phyloP scores from a whole-genome alignment of 2,329 filamentous ascomycete genomes.

The Plectosphaerella plurivora region DNA sequence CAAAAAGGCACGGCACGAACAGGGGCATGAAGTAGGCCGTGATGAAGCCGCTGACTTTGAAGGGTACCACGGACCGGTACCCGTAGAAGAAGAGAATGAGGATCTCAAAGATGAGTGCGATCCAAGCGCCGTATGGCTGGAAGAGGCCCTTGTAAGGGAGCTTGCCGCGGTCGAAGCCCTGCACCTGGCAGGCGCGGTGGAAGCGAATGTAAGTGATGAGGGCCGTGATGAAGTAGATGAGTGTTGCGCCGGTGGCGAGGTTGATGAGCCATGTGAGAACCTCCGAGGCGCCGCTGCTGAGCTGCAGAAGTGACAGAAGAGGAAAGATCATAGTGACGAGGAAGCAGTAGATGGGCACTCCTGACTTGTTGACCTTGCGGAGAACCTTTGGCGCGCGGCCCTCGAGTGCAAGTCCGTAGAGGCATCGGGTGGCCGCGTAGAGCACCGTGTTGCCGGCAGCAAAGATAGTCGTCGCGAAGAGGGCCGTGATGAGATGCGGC shows the following conservation, averaged over 20 bases:
- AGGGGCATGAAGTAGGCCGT: slow-evolving; percentile 61
- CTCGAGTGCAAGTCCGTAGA: slow-evolving; percentile 52
- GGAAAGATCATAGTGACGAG: slow-evolving; percentile 7
- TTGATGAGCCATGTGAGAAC: slow-evolving; percentile 65
- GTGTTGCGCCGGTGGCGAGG: slow-evolving; percentile 50
- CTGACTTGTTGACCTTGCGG: slow-evolving; percentile 28
- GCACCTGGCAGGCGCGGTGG: slow-evolving; percentile 49
- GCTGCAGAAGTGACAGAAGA: slow-evolving; percentile 11
- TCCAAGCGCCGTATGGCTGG: slow-evolving; percentile 57
- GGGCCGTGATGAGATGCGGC: slow-evolving; percentile 61
- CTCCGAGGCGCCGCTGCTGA: slow-evolving; percentile 47
- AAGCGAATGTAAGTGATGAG: slow-evolving; percentile 59
- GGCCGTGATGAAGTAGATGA: slow-evolving; percentile 12
- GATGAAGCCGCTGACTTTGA: slow-evolving; percentile 56
- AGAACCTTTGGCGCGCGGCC: slow-evolving; percentile 40
- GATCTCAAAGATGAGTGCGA: slow-evolving; percentile 54
- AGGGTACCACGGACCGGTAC: slow-evolving; percentile 60
- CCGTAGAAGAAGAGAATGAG: slow-evolving; percentile 57
- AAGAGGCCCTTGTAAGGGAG: slow-evolving; percentile 65
- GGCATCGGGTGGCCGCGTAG: slow-evolving; percentile 50
- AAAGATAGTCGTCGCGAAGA: slow-evolving; percentile 55
- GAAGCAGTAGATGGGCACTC: slow-evolving; percentile 15
- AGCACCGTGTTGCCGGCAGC: slow-evolving; percentile 55
- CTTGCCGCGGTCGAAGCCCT: slow-evolving; percentile 51
- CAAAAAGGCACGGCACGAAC: slow-evolving; percentile 50